Percentiles rank a stretch among this genome's conserved stretches.
Evolutionary conservation across 371 early-diverging fungal species (phyloP).

Genomic region (Fennellomyces sp.): DNA sequence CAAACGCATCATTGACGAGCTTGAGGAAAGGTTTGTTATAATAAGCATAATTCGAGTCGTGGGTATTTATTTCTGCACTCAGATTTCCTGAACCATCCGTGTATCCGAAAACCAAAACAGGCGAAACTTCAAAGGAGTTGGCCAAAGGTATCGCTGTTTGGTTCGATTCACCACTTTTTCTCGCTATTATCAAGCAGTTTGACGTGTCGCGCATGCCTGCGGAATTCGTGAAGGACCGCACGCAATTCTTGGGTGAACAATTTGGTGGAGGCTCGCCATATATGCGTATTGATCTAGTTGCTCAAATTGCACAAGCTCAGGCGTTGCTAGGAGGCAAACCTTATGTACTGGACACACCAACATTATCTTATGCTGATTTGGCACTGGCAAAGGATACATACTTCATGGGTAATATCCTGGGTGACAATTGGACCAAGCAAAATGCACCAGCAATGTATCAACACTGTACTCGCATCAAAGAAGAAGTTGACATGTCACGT

Average conservation of each 20-base stretch:
- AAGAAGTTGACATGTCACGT: slow-evolving; percentile 13
- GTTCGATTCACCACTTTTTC: slow-evolving; percentile 13
- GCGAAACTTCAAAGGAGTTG: slow-evolving; percentile 2
- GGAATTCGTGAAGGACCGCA: slow-evolving; percentile 25
- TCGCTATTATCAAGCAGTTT: slow-evolving; percentile 18
- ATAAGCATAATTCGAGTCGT: too few relatives aligned
- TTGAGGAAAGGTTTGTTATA: slow-evolving; percentile 59
- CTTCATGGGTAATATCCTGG: slow-evolving; percentile 22
- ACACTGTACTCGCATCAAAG: slow-evolving; percentile 34
- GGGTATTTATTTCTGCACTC: background rate
- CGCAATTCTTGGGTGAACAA: slow-evolving; percentile 3
- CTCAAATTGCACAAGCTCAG: slow-evolving; percentile 8
- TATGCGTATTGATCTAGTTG: background rate
- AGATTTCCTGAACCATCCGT: slow-evolving; percentile 22
- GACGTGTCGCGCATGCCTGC: slow-evolving; percentile 4
- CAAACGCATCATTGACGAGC: slow-evolving; percentile 47
- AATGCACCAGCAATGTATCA: slow-evolving; percentile 25
- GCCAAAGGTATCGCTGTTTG: slow-evolving; percentile 16
- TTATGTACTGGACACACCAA: slow-evolving; percentile 37
- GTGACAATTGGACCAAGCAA: background rate
- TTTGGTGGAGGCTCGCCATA: slow-evolving; percentile 4
- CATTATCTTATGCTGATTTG: slow-evolving; percentile 37
- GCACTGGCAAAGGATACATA: slow-evolving; percentile 35
- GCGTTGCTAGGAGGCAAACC: slow-evolving; percentile 16
- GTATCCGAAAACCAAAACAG: slow-evolving; percentile 11